These are phyloP conservation scores for Phytopythium kandeliae DNA, from an alignment of 352 stramenopile species.

Conservation along the genomic window DNA sequence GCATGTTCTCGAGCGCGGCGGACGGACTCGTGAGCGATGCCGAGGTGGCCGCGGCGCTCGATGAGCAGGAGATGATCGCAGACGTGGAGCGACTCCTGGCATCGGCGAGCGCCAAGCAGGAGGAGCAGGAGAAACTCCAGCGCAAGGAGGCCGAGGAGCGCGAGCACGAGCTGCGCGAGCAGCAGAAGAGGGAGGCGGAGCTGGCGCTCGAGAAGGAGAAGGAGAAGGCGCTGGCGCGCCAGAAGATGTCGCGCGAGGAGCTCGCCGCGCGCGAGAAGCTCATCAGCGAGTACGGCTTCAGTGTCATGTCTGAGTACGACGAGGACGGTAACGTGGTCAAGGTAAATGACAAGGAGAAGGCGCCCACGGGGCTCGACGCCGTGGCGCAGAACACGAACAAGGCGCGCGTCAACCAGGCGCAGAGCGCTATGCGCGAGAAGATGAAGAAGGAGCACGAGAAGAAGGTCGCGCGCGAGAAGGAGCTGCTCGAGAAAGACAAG, in stretches of 20 bases:
- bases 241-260: slow-evolving; percentile 79
- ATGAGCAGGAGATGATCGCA: slow-evolving; percentile 39
- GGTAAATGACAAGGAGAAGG: slow-evolving; percentile 62
- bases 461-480: slow-evolving; percentile 65
- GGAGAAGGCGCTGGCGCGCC: slow-evolving; percentile 49
- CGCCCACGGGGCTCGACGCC: slow-evolving; percentile 16
- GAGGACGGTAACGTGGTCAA: slow-evolving; percentile 82
- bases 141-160: slow-evolving; percentile 40
- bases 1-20: slow-evolving; percentile 51
- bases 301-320: slow-evolving; percentile 73
- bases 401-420: slow-evolving; percentile 40
- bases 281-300: slow-evolving; percentile 77
- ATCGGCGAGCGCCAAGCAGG: slow-evolving; percentile 22
- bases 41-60: slow-evolving; percentile 28
- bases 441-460: slow-evolving; percentile 73
- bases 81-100: slow-evolving; percentile 41
- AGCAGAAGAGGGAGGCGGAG: slow-evolving; percentile 56
- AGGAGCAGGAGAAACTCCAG: slow-evolving; percentile 30
- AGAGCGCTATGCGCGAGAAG: slow-evolving; percentile 49
- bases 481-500: slow-evolving; percentile 63
- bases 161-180: slow-evolving; percentile 49
- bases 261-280: slow-evolving; percentile 67
- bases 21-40: slow-evolving; percentile 43
- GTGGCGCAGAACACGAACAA: slow-evolving; percentile 47
- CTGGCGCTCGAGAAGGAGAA: slow-evolving; percentile 47